Evolutionary conservation across 768 basidiomycete genomes (phyloP), one percentile per base, ranked within the genome.

Genomic region (Mycena pura): DNA sequence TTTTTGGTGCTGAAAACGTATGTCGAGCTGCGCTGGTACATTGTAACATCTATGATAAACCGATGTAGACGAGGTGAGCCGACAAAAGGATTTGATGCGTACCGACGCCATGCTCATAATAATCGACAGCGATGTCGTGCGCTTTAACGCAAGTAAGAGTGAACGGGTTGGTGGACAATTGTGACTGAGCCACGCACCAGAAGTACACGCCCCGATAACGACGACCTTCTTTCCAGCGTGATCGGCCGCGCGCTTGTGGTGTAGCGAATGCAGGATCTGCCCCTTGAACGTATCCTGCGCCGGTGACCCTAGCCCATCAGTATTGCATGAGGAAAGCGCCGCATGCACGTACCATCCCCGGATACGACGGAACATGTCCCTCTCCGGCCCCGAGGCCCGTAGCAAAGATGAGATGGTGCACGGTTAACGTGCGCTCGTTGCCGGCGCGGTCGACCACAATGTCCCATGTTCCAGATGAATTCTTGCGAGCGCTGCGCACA

Each of bases 141-240:
- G 60, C 64, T 60, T 46, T 45, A 21, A 14, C 15, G 11, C 36
- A 34, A 13, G n/a, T n/a, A n/a, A n/a, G n/a, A n/a, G n/a, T n/a
- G n/a, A n/a, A n/a, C n/a, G n/a, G n/a, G n/a, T n/a, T n/a, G n/a
- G n/a, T n/a, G n/a, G n/a, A n/a, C n/a, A n/a, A n/a, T n/a, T n/a
- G n/a, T n/a, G n/a, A n/a, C n/a, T n/a, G n/a, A n/a, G n/a, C n/a
- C n/a, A n/a, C 51, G 15, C 67, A 83, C 82, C 82, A 27, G 85
- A 86, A 49, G 83, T 88, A 40, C 86, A 85, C n/a, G 88, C 82
- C 14, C 90, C 89, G 3, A 91, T 76, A n/a, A 91, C 77, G 1
- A 90, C 77, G 6, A 83, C 87, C 65, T 85, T 88, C 76, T 90
- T 89, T 7, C 87, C 87, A 6, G 73, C 58, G 64, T 84, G 82